phyloP scores from a whole-genome alignment of 257 asterid genomes.

The Jacaranda mimosifolia region DNA sequence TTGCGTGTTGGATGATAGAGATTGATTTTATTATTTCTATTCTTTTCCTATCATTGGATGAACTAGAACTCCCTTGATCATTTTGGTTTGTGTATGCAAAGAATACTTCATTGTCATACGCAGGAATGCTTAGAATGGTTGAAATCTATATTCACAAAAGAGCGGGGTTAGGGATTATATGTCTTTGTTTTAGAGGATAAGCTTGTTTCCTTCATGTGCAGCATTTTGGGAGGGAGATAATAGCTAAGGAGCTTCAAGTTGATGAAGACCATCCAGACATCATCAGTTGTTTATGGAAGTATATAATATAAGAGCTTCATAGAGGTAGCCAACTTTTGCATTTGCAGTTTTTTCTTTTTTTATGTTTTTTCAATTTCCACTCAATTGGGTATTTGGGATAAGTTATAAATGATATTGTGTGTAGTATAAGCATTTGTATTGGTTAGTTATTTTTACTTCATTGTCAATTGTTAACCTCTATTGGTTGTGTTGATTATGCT shows the following conservation, averaged over 20 bases:
- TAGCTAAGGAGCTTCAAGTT: constrained; percentile 85
- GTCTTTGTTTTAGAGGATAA: neutral
- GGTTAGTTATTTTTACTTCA: too few relatives aligned
- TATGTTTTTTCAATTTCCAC: neutral
- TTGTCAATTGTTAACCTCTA: neutral
- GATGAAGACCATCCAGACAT: constrained; percentile 82
- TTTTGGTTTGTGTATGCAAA: neutral
- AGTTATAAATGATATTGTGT: neutral
- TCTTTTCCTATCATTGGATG: neutral
- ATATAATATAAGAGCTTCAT: constrained; percentile 89
- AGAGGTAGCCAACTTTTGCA: constrained; percentile 65
- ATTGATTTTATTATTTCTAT: neutral
- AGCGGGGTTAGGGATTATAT: neutral
- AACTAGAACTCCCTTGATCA: neutral
- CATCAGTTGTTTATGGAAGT: constrained; percentile 74
- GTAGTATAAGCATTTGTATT: neutral
- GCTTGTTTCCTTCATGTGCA: constrained; percentile 37
- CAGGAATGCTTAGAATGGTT: neutral
- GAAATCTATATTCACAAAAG: neutral
- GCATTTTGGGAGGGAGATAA: constrained; percentile 94
- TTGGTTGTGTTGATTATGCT: neutral
- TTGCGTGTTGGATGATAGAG: neutral
- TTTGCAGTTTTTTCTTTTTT: neutral
- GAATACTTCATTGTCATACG: neutral
- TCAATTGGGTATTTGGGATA: neutral